Evolutionary conservation across 805 yeast genomes (phyloP), one percentile per base, ranked within the genome.

Genomic region (Wickerhamiella slavikovae): DNA sequence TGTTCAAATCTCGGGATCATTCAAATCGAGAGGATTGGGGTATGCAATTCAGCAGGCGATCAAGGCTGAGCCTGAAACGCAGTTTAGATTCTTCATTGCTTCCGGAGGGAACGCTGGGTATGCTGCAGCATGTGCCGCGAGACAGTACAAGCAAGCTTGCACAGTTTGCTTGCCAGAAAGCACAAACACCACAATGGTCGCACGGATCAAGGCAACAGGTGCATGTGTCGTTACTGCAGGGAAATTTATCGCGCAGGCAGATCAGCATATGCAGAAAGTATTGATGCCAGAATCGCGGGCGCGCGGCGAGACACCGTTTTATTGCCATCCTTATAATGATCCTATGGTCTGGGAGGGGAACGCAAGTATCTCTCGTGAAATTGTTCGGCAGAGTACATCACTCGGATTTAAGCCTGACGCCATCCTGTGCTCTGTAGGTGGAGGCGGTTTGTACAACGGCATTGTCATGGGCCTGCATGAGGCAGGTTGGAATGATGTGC

Each of bases 81-180:
- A 35, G 22, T 41, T 42, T 20, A 52, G 43, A 32, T 48, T 83
- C 40, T 75, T 80, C 49, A 92, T 93, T 0, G 80, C 94, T 41
- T 79, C 93, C 14, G 96, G 94, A 8, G 96, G 96, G 25, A 83
- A 83, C 51, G 95, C 89, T 40, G 96, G 95, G 4, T 92, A 80
- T 47, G 96, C 95, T 39, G 92, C 82, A n/a, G 95, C 95, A 0
- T 79, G 54, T 48, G 75, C 91, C 13, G 91, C 93, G 6, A 68
- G 67, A 33, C 64, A 71, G 35, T 59, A 80, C 52, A 71, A 71
- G 22, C 51, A 42, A 30, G 36, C 38, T 11, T 66, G 73, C 38
- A 68, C 73, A 0, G 75, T 71, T 5, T 73, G 68, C 2, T 60
- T 71, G 2, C 78, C 78, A 1, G 43, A 40, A 1, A 49, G 55